Percentiles rank a stretch among this genome's conserved stretches.
Conservation (phyloP, 2,329 filamentous ascomycete genomes). For the Aspergillus aculeatinus region DNA sequence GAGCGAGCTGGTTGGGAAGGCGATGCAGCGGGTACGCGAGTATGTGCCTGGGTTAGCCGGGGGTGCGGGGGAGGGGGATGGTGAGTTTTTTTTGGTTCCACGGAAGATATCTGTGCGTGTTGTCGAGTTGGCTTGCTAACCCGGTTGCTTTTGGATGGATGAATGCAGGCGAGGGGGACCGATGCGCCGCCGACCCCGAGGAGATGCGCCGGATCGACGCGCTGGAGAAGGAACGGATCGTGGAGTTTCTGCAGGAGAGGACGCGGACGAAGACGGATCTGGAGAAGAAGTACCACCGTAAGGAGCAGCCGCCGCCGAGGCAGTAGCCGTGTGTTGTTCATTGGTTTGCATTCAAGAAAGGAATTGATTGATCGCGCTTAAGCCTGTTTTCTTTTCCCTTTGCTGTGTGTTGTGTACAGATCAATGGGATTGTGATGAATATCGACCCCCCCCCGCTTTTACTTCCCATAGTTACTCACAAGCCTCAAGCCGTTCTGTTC, state of each 20-base stretch:
- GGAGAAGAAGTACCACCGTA: neutral
- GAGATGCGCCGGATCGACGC: constrained; percentile 28
- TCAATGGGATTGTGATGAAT: no score
- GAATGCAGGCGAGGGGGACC: neutral
- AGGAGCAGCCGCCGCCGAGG: neutral
- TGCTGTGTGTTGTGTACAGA: no score
- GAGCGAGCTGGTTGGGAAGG: constrained; percentile 13
- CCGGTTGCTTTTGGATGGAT: neutral
- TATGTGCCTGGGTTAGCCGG: constrained; percentile 11
- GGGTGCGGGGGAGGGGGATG: neutral
- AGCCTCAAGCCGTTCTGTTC: no score
- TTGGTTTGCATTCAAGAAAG: neutral
- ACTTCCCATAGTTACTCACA: no score
- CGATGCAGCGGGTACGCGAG: constrained; percentile 3
- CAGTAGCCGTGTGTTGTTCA: neutral
- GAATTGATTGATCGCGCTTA: neutral
- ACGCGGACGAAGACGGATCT: constrained; percentile 25
- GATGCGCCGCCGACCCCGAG: constrained; percentile 6
- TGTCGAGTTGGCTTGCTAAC: neutral
- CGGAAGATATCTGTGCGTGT: neutral
- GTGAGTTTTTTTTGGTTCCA: neutral
- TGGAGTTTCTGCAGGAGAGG: constrained; percentile 33
- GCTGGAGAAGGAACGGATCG: constrained; percentile 31
- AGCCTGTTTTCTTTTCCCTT: no score
- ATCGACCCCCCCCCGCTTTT: no score